Base-by-base conservation (phyloP, 371 early-diverging fungal genomes). In the Blakeslea trispora region DNA sequence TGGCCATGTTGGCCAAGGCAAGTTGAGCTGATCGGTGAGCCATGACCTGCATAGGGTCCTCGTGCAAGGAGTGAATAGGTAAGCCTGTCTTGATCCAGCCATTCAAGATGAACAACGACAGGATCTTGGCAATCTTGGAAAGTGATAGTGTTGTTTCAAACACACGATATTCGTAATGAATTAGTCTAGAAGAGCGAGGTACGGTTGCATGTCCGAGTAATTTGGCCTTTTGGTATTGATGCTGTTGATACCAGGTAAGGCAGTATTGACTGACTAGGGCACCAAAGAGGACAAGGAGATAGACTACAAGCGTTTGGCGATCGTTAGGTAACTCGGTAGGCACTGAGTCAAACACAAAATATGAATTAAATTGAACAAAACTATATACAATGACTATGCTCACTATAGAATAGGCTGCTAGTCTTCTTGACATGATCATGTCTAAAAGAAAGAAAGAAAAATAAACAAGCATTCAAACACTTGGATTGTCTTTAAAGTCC, bases 1-100 rank as follows among this genome's bases (percentile, higher is more conserved):
- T 22, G 1, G 73, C 59, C 13, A 64, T 41, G 40, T 77, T 69
- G 44, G 55, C 63, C 11, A 77, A 21, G 0, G 73, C 66, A 1
- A 77, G 58, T 13, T 77, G 77, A 2, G 69, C 77, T 2, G 62
- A 34, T 22, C 73, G 61, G 57, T 75, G 68, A 3, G 64, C 59
- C n/a, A 64, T 42, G 18, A 55, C 59, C 40, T 74, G 73, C 18
- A 59, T 28, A 17, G 54, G 53, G 8, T 63, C 43, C 22, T 60
- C 42, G 11, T 56, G 60, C 40, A 23, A 40, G 23, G 44, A 24
- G 56, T 32, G 10, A 44, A 47, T 57, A 0, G 37, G 24, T 5
- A 18, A 18, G 34, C 41, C 17, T 2, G 43, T 32, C 5, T 47
- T n/a, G 35, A 55, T 39, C 1, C 40, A 2, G 13, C 35, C 19